Base-by-base conservation (phyloP, 2,329 filamentous ascomycete genomes). In the Venturia aucupariae region DNA sequence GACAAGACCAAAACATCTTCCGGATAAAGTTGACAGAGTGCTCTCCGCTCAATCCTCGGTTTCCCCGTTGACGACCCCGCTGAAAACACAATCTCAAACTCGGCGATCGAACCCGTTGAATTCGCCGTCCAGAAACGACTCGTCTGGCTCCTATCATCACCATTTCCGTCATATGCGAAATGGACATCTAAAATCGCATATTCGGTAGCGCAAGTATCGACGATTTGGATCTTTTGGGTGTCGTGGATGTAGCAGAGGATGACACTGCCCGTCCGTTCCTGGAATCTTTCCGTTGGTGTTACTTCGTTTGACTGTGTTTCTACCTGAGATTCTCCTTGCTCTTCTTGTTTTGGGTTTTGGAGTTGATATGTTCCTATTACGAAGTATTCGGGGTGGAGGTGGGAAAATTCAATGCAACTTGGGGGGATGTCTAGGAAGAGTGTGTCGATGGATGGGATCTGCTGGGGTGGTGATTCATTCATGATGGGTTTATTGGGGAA, bases 291-390 rank as follows among this genome's bases (percentile, higher is more conserved):
- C 2, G 2, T 10, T 15, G 22, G 11, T 27, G 22, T 1, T n/a
- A 7, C 3, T 27, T 51, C 7, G 10, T 27, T 27, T 4, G 22
- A 17, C 2, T 24, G 13, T 7, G 22, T 27, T 27, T 51, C 8
- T 51, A 92, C 88, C 1, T 79, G 69, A 73, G 75, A 5, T 64
- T 54, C 4, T 67, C 41, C 62, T 24, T 54, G 24, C n/a, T 63
- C 51, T 64, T 10, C 75, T 70, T 61, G 79, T 72, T 66, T 70
- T 39, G 71, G 72, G 51, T 81, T 81, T 67, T 91, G 79, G 35
- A 96, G 81, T 67, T 88, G 84, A 75, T 97, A 97, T 1, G 92
- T 96, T 46, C 92, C 93, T 60, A 96, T 83, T 0, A 95, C 80
- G 68, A 96, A 87, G 71, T 87, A 84, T 0, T 85, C 76, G 0